These are phyloP conservation scores for Russula compacta DNA, from an alignment of 768 basidiomycete species.

Conservation along the genomic window DNA sequence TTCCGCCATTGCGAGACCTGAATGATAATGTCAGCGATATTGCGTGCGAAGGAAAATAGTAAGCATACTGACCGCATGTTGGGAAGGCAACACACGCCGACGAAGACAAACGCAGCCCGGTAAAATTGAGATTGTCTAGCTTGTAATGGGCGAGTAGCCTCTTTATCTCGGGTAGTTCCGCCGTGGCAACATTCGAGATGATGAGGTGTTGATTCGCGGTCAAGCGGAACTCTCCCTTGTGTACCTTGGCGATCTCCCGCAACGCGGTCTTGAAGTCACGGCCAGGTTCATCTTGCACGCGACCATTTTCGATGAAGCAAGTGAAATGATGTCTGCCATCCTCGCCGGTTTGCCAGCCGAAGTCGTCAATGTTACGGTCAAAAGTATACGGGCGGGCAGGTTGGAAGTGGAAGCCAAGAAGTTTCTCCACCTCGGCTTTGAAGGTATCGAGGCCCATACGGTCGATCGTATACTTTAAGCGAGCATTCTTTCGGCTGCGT, in stretches of 20 bases:
- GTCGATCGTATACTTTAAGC: constrained; percentile 96
- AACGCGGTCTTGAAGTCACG: constrained; percentile 89
- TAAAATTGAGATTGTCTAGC: constrained; percentile 76
- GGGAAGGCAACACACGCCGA: constrained; percentile 98
- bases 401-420: constrained; percentile 67
- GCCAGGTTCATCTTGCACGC: constrained; percentile 88
- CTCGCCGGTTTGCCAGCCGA: constrained; percentile 83
- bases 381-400: constrained; percentile 75
- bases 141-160: constrained; percentile 71
- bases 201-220: constrained; percentile 94
- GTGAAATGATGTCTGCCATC: constrained; percentile 90
- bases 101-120: constrained; percentile 74
- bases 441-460: constrained; percentile 85
- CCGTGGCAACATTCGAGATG: constrained; percentile 70
- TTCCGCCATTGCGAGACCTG: constrained; percentile 71
- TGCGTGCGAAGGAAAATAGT: background rate
- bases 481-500: constrained; percentile 55
- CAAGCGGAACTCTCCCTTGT: constrained; percentile 89
- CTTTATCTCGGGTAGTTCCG: constrained; percentile 73
- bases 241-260: constrained; percentile 85
- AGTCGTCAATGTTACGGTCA: constrained; percentile 87
- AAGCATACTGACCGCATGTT: constrained; percentile 55
- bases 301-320: constrained; percentile 94
- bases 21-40: background rate
- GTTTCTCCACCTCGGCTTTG: constrained; percentile 83